Evolutionary conservation across 1,284 basidiomycete genomes (phyloP), one percentile per base, ranked within the genome.

Genomic region (Pyrrhoderma noxium): DNA sequence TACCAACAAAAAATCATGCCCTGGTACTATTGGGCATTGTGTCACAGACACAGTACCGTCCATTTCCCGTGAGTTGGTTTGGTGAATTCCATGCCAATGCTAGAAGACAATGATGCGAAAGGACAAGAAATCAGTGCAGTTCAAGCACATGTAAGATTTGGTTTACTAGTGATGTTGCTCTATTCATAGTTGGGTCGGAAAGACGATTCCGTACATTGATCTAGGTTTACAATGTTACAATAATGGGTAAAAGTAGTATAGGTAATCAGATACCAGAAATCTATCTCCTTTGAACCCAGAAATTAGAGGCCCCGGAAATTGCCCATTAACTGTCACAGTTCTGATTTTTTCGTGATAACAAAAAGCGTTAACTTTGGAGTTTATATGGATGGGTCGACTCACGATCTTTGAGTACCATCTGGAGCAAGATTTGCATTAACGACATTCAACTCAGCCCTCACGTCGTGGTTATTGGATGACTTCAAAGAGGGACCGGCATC

Each of bases 61-160:
- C 74, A 56, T 75, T 67, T 59, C 48, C 67, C 65, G 65, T 68
- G 61, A 59, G 58, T 47, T 69, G 66, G 11, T 60, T 51, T 74
- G 72, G 50, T 68, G 65, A 13, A 76, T 57, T 3, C 74, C 74
- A 49, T 77, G 75, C 73, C 73, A 77, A 55, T 76, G 75, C 73
- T 76, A 54, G n/a, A 35, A 35, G 36, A 9, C 27, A 16, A 9
- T 43, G 35, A 25, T 43, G 39, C 1, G 16, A 23, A 18, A 22
- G 31, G 41, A 18, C 13, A 25, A 19, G 44, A 43, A 40, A 40
- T 40, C 8, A 16, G 38, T 40, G 5, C n/a, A 23, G 45, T n/a
- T 2, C n/a, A n/a, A n/a, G n/a, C n/a, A n/a, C n/a, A n/a, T n/a
- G n/a, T n/a, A n/a, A n/a, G n/a, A n/a, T n/a, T n/a, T 18, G 18